Evolutionary conservation across 164 flowering plant species (phyloP).

Genomic region (Nymphaea colorata): DNA sequence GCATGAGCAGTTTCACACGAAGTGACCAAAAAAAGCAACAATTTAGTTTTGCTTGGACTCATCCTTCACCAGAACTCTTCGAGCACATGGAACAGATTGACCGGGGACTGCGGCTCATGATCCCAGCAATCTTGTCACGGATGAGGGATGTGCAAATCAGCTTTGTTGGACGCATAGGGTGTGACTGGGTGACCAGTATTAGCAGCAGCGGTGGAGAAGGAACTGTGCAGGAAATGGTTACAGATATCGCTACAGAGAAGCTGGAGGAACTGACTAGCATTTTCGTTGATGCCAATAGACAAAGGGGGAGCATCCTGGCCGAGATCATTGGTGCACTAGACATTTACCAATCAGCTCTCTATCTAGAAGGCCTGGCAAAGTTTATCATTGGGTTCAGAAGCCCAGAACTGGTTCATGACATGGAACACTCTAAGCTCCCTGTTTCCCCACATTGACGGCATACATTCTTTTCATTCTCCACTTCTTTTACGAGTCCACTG

Average conservation of each 20-base stretch:
- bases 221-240: slow-evolving; percentile 13
- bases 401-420: slow-evolving; percentile 19
- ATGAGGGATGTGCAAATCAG: slow-evolving; percentile 27
- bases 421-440: slow-evolving; percentile 22
- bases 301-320: slow-evolving; percentile 39
- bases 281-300: slow-evolving; percentile 52
- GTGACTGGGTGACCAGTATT: slow-evolving; percentile 16
- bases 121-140: slow-evolving; percentile 37
- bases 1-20: too few species aligned
- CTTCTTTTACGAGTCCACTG: too few species aligned
- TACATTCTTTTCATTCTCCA: too few species aligned
- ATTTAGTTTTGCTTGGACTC: slow-evolving; percentile 28
- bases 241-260: slow-evolving; percentile 17
- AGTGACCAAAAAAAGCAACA: too few species aligned
- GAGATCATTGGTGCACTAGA: slow-evolving; percentile 43
- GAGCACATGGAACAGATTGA: slow-evolving; percentile 47
- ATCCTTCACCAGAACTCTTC: slow-evolving; percentile 17
- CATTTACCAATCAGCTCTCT: slow-evolving; percentile 56
- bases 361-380: slow-evolving; percentile 51
- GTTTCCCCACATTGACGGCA: not conserved
- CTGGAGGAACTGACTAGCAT: slow-evolving; percentile 40
- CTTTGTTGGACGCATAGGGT: slow-evolving; percentile 27
- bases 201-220: slow-evolving; percentile 10
- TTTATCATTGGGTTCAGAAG: slow-evolving; percentile 59
- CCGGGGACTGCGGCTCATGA: slow-evolving; percentile 55